Percentiles rank a stretch among this genome's conserved stretches.
Conservation (phyloP, 257 asterid genomes). For the Solanum lignicaule region DNA sequence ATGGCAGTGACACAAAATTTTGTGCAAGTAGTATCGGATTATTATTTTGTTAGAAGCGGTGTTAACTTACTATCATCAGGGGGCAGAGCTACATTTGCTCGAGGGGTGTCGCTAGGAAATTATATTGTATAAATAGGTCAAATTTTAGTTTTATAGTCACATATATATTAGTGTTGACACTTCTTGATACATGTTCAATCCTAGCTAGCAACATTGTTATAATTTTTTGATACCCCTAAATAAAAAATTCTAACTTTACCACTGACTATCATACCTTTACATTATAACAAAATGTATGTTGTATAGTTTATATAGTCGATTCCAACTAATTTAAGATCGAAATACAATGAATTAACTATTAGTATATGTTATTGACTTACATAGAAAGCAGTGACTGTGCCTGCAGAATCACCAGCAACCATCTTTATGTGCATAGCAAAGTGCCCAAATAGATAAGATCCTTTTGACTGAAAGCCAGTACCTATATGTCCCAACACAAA, state of each 20-base stretch:
- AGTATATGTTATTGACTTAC: slow-evolving; percentile 17
- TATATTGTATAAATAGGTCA: not conserved
- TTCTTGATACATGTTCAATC: not conserved
- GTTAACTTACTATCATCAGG: not conserved
- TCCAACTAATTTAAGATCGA: not conserved
- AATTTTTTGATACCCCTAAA: not conserved
- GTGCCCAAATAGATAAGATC: slow-evolving; percentile 69
- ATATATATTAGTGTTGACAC: not conserved
- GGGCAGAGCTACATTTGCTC: not conserved
- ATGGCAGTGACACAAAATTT: not conserved
- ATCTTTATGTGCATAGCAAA: slow-evolving; percentile 75
- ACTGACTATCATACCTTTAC: not conserved
- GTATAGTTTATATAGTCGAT: not conserved
- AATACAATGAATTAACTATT: not conserved
- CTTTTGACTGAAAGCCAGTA: slow-evolving; percentile 79
- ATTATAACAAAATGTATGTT: not conserved
- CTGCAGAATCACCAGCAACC: slow-evolving; percentile 86
- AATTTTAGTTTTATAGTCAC: no score
- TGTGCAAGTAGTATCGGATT: not conserved
- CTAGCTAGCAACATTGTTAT: not conserved
- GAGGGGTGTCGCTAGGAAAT: not conserved
- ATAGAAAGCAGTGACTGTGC: slow-evolving; percentile 84
- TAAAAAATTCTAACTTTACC: not conserved
- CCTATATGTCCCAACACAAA: slow-evolving; percentile 19
- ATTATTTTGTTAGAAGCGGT: not conserved